Conservation (phyloP, 176 grass and related monocot genomes). For the Aegilops bicornis region DNA sequence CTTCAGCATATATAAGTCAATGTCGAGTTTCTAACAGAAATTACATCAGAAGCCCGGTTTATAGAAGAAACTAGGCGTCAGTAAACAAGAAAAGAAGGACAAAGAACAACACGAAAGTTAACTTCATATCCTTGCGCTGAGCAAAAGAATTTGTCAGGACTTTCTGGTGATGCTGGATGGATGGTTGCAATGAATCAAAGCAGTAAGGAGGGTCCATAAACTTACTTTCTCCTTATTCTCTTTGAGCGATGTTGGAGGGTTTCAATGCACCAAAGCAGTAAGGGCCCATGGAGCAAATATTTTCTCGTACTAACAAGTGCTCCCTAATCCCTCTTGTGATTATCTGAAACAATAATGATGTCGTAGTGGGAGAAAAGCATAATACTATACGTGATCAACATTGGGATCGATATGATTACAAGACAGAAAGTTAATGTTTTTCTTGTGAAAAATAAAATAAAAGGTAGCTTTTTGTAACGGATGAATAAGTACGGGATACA, state of each 20-base stretch:
- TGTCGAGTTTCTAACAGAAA: no score
- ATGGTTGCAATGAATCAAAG: slow-evolving; percentile 35
- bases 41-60: no score
- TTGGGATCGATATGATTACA: slow-evolving; percentile 24
- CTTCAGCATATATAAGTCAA: no score
- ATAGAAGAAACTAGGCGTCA: no score
- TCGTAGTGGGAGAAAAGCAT: slow-evolving; percentile 5
- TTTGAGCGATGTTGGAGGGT: background rate
- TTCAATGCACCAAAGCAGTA: slow-evolving; percentile 5
- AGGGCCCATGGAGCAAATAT: background rate
- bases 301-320: slow-evolving; percentile 12
- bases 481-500: background rate
- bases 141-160: background rate
- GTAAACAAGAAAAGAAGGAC: no score
- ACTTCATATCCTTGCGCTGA: background rate
- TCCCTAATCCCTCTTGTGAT: slow-evolving; percentile 26
- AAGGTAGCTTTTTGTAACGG: background rate
- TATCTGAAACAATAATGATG: background rate
- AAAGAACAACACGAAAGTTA: no score
- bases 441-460: background rate
- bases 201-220: slow-evolving; percentile 36
- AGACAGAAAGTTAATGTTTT: background rate
- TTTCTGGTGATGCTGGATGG: slow-evolving; percentile 3
- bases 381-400: slow-evolving; percentile 27
- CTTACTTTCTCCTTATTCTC: background rate